Percentiles rank a stretch among this genome's conserved stretches.
Evolutionary conservation across 805 yeast genomes (phyloP).

Genomic region (Middelhovenomyces tepae): DNA sequence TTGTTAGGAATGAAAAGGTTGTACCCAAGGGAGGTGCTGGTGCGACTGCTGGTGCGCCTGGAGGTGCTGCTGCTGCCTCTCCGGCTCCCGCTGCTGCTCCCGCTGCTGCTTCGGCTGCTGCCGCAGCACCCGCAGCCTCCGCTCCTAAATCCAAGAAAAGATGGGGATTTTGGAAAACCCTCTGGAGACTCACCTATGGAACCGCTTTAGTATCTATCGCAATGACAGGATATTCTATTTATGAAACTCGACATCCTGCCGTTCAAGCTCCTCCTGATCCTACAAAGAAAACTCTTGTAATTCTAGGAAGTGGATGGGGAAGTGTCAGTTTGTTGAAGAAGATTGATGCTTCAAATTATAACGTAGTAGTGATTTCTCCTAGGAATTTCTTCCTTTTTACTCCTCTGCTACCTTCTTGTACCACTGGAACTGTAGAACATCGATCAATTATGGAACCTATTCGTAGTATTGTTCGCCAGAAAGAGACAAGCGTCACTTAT

Average conservation of each 20-base stretch:
- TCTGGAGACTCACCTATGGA: constrained; percentile 44
- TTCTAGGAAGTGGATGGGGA: constrained; percentile 84
- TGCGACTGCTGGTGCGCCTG: constrained; percentile 5
- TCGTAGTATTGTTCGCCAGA: constrained; percentile 69
- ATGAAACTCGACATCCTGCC: constrained; percentile 29
- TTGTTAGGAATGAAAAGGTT: constrained; percentile 1
- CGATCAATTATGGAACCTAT: constrained; percentile 94
- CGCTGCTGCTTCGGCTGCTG: background rate
- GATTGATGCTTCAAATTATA: constrained; percentile 77
- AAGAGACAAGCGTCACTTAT: constrained; percentile 68
- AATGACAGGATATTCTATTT: constrained; percentile 47
- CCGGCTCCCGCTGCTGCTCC: constrained; percentile 3
- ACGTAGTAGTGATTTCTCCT: constrained; percentile 86
- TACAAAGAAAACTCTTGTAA: constrained; percentile 65
- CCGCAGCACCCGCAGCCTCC: background rate
- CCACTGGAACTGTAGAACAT: constrained; percentile 83
- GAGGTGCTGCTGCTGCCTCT: constrained; percentile 3
- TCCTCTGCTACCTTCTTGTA: constrained; percentile 90
- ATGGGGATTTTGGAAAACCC: constrained; percentile 26
- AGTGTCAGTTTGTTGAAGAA: constrained; percentile 75
- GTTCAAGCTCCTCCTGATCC: constrained; percentile 40
- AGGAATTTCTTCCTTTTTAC: constrained; percentile 93
- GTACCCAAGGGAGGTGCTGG: constrained; percentile 2
- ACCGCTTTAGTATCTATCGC: constrained; percentile 46
- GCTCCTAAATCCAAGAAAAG: constrained; percentile 8